Base-by-base conservation (phyloP, 164 flowering plant genomes). In the Sedum album region DNA sequence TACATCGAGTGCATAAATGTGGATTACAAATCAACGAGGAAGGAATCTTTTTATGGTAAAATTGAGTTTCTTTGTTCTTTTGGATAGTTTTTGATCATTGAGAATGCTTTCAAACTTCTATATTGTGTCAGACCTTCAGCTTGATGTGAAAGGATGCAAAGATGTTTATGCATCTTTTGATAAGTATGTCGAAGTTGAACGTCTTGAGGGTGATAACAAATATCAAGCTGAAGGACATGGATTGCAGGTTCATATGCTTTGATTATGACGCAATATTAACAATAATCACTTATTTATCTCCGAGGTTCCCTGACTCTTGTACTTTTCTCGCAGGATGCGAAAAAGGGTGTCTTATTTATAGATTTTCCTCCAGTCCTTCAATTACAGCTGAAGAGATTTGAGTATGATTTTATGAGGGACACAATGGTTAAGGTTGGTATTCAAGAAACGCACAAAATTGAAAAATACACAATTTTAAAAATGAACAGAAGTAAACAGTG, bases 331-430 rank as follows among this genome's bases (percentile, higher is more conserved):
- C 84, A 85, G 89, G 89, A 85, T 83, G 89, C 89, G 25, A 36
- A n/a, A n/a, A n/a, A n/a, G n/a, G n/a, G n/a, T n/a, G n/a, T n/a
- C n/a, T n/a, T n/a, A n/a, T n/a, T n/a, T n/a, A n/a, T n/a, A n/a
- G n/a, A n/a, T n/a, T n/a, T n/a, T n/a, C n/a, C n/a, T n/a, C n/a
- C n/a, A n/a, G 89, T 85, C 36, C 89, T 85, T 73, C 89, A 85
- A 73, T 84, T 83, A 53, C 85, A 82, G 67, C 71, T 82, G 14
- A 82, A 82, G 77, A 74, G 85, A 21, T 82, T 82, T 77, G 85
- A 85, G 46, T 85, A 83, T 69, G 89, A 85, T 70, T 83, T 83
- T 57, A 81, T 75, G 80, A 78, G 83, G 44, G 85, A 85, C 70
- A 77, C 82, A 0, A 85, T 85, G 89, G 84, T 82, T 9, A 85